Evolutionary conservation across 176 grass and related monocot genomes (phyloP).

Genomic region (Raddia guianensis): DNA sequence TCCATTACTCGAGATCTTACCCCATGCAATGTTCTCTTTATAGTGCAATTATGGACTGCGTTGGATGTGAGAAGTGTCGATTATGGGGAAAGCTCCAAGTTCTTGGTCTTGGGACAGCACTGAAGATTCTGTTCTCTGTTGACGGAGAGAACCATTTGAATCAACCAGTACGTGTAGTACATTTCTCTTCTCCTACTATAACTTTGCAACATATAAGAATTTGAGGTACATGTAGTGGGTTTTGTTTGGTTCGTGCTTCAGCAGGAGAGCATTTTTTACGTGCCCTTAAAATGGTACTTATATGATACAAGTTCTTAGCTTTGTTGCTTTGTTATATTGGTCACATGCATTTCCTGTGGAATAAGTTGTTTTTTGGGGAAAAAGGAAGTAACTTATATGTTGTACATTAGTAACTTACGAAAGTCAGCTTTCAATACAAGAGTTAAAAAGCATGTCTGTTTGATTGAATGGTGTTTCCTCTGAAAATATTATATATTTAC

Average conservation of each 20-base stretch:
- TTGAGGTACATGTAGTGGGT: neutral
- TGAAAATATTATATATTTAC: neutral
- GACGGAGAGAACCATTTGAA: conserved; percentile 55
- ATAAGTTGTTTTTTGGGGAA: neutral
- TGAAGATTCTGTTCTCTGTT: conserved; percentile 92
- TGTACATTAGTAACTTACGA: neutral
- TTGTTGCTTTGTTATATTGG: neutral
- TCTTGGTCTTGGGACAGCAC: conserved; percentile 92
- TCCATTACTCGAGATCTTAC: neutral
- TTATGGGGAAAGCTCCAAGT: conserved; percentile 99
- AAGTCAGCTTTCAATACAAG: neutral
- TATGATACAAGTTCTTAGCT: neutral
- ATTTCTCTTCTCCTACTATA: neutral
- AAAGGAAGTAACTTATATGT: neutral
- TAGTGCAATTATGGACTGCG: conserved; percentile 93
- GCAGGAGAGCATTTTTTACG: neutral
- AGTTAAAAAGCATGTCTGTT: neutral
- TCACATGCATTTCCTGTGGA: neutral
- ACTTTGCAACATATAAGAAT: neutral
- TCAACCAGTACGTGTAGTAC: conserved; percentile 58
- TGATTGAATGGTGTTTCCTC: neutral
- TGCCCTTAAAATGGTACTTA: neutral
- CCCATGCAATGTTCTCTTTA: conserved; percentile 10
- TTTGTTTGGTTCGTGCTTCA: neutral
- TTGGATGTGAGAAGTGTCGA: conserved; percentile 96